These are phyloP conservation scores for Symbiodinium pilosum DNA, from an alignment of 73 alveolate genomes.

Conservation along the genomic window DNA sequence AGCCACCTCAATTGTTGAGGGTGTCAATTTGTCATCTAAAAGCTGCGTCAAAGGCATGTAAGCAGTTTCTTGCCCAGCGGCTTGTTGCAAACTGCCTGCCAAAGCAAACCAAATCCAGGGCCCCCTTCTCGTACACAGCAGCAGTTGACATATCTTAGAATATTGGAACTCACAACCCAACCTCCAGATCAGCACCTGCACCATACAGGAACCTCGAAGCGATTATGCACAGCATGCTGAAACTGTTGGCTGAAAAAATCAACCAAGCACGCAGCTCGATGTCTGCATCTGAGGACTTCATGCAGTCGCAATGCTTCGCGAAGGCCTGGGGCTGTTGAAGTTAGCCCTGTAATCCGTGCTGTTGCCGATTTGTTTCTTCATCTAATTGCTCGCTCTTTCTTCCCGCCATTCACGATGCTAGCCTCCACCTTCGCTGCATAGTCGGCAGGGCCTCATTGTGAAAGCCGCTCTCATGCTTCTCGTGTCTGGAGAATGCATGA, in stretches of 20 bases:
- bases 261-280: background rate
- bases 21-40: too few species aligned
- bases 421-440: background rate
- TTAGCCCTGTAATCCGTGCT: background rate
- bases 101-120: too few species aligned
- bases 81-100: too few species aligned
- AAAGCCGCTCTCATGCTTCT: too few species aligned
- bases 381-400: background rate
- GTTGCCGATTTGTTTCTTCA: background rate
- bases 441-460: background rate
- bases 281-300: constrained; percentile 78
- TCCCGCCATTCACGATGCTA: background rate
- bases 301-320: constrained; percentile 16
- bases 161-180: too few species aligned
- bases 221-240: background rate
- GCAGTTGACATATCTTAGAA: background rate
- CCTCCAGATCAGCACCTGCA: constrained; percentile 71
- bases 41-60: too few species aligned
- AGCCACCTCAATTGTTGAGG: constrained; percentile 44
- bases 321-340: constrained; percentile 14
- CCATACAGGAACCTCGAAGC: constrained; percentile 65
- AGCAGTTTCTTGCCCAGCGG: too few species aligned
- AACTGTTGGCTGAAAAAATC: background rate
- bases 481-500: too few species aligned
- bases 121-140: too few species aligned